Conservation (phyloP, 139 green algal species). For the Astrephomene gubernaculifera region DNA sequence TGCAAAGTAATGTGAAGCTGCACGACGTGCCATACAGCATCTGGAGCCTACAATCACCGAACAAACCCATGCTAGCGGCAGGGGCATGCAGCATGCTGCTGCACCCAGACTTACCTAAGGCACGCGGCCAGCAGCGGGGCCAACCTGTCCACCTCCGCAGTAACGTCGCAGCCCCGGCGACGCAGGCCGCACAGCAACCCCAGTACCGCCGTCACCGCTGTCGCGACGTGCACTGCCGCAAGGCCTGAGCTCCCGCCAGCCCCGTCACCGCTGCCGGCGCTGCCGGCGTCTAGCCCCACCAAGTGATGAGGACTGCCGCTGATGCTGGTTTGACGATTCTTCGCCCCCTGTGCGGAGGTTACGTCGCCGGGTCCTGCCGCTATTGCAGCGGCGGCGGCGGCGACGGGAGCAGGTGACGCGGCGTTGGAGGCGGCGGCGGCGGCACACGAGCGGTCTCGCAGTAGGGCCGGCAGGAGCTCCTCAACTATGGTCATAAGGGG, state of each 20-base stretch:
- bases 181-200: neutral
- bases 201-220: conserved; percentile 8
- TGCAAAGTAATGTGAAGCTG: too few species aligned
- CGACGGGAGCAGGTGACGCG: neutral
- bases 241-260: neutral
- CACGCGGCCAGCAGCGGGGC: conserved; percentile 25
- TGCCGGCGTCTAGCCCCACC: neutral
- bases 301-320: too few species aligned
- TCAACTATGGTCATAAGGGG: neutral
- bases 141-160: neutral
- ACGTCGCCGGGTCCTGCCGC: too few species aligned
- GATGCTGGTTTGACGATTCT: too few species aligned
- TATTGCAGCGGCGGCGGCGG: too few species aligned
- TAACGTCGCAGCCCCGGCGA: conserved; percentile 9
- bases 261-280: neutral
- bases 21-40: too few species aligned
- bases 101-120: neutral
- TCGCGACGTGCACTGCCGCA: neutral
- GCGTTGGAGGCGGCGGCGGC: neutral
- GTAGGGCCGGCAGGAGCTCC: neutral
- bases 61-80: too few species aligned
- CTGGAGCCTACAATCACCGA: too few species aligned
- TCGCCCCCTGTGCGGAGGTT: too few species aligned
- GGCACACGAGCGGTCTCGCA: neutral
- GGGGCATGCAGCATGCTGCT: too few species aligned